phyloP scores from a whole-genome alignment of 257 asterid species.

The Penstemon davidsonii region DNA sequence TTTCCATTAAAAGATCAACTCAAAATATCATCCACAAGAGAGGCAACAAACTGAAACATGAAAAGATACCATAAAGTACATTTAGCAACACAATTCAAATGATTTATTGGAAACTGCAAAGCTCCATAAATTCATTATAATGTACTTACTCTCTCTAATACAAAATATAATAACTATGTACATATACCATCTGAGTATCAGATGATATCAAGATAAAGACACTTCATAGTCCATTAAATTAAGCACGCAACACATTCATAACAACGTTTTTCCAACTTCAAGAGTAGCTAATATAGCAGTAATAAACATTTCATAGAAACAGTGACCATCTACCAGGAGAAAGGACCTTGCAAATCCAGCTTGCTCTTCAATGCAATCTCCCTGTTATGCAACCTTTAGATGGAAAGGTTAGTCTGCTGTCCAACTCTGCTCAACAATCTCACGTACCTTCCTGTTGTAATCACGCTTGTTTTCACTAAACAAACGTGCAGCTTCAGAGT shows the following conservation, averaged over 20 bases:
- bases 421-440: constrained; percentile 93
- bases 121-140: too few species aligned
- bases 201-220: constrained; percentile 29
- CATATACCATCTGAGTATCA: constrained; percentile 36
- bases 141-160: constrained; percentile 11
- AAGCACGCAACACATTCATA: constrained; percentile 32
- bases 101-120: neutral
- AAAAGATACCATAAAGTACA: neutral
- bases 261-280: constrained; percentile 32
- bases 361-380: constrained; percentile 22
- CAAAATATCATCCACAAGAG: too few species aligned
- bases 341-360: constrained; percentile 33
- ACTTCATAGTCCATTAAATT: constrained; percentile 35
- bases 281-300: constrained; percentile 28
- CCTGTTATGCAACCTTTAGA: constrained; percentile 16
- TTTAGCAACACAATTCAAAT: neutral
- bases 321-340: constrained; percentile 41
- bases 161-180: constrained; percentile 44
- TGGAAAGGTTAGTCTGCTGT: constrained; percentile 62
- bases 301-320: constrained; percentile 30
- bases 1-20: too few species aligned
- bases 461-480: constrained; percentile 90
- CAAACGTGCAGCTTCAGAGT: constrained; percentile 91
- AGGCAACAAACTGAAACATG: too few species aligned
- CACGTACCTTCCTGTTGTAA: constrained; percentile 89